Evolutionary conservation across 345 rosid genomes (phyloP).

Genomic region (Psidium friedrichsthalianum): DNA sequence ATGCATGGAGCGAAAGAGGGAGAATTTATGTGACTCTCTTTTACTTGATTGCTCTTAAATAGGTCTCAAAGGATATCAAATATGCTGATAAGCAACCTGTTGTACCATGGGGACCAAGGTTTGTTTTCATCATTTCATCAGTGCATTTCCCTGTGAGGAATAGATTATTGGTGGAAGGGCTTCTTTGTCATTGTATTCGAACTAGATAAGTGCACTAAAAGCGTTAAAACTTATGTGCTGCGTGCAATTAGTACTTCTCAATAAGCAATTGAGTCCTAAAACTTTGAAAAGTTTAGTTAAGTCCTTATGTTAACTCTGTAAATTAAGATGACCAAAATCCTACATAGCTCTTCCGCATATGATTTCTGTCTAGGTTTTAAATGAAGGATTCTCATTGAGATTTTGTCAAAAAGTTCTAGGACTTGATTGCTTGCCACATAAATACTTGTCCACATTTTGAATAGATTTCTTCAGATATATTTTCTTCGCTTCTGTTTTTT

Average conservation of each 20-base stretch:
- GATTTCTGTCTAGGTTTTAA: background rate
- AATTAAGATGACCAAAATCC: background rate
- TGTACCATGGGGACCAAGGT: constrained; percentile 99
- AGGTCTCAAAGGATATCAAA: constrained; percentile 96
- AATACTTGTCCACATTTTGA: background rate
- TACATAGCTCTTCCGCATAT: background rate
- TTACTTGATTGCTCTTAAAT: constrained; percentile 5
- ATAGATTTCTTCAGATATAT: background rate
- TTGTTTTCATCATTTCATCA: background rate
- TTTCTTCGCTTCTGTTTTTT: background rate
- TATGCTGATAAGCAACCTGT: constrained; percentile 96
- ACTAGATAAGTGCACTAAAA: background rate
- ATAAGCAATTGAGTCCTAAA: background rate
- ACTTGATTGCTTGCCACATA: background rate
- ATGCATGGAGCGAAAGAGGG: background rate
- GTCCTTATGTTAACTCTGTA: background rate
- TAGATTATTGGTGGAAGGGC: background rate
- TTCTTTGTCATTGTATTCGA: background rate
- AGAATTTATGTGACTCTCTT: background rate
- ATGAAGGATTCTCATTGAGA: background rate
- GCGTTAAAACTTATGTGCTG: background rate
- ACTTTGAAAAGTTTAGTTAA: background rate
- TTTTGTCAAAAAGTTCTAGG: background rate
- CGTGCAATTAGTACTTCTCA: background rate
- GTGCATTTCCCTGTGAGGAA: background rate